Conservation (phyloP, 2,329 filamentous ascomycete genomes). For the Penicillium olsonii region DNA sequence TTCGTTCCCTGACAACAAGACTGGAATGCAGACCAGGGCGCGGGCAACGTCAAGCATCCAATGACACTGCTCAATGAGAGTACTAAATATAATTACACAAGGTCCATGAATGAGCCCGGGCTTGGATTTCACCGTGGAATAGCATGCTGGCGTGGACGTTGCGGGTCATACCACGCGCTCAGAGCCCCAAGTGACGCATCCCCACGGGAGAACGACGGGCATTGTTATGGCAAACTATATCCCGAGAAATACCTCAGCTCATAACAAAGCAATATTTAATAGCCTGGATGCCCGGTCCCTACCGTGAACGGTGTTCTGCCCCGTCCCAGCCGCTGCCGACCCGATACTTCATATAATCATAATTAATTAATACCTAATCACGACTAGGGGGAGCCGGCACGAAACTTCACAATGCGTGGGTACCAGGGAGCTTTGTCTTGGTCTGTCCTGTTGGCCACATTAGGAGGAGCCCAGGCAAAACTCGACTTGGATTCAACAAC, state of each 20-base stretch:
- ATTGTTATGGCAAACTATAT: slow-evolving; percentile 18
- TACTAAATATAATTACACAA: background rate
- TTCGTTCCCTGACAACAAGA: slow-evolving; percentile 23
- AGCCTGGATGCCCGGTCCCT: background rate
- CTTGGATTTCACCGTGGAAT: background rate
- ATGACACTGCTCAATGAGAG: slow-evolving; percentile 1
- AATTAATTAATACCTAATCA: slow-evolving; percentile 18
- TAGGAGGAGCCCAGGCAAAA: slow-evolving; percentile 39
- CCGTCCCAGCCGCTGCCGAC: background rate
- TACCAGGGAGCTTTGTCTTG: slow-evolving; percentile 26
- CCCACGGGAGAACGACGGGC: background rate
- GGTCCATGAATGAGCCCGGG: background rate
- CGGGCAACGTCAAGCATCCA: slow-evolving; percentile 3
- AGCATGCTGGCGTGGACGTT: slow-evolving; percentile 13
- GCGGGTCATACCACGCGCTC: slow-evolving; percentile 21
- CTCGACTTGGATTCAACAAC: slow-evolving; percentile 48
- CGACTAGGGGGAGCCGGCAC: background rate
- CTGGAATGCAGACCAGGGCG: slow-evolving; percentile 22
- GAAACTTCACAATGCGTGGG: slow-evolving; percentile 22
- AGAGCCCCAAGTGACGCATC: slow-evolving; percentile 11
- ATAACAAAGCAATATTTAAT: slow-evolving; percentile 20
- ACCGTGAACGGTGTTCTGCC: background rate
- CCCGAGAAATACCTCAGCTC: slow-evolving; percentile 5
- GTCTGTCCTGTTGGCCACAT: slow-evolving; percentile 30
- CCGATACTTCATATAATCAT: background rate